Conservation (phyloP, 176 grass and related monocot genomes). For the Zoysia japonica region DNA sequence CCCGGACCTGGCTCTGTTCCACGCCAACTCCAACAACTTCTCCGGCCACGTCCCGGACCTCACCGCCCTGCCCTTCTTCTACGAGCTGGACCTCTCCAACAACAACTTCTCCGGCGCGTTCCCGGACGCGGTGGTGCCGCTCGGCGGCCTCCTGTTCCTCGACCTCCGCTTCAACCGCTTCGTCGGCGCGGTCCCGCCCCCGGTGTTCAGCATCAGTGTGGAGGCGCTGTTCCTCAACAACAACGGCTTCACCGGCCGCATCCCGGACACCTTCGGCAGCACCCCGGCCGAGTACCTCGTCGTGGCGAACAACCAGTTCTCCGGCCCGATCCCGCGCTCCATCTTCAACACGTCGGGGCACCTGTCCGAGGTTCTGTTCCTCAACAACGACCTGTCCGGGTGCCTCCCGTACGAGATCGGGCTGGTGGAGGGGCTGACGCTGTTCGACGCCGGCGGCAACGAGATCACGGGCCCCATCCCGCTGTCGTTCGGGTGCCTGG, state of each 20-base stretch:
- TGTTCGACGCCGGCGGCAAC: constrained; percentile 76
- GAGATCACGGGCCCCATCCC: constrained; percentile 65
- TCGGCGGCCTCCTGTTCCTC: constrained; percentile 58
- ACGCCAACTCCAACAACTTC: constrained; percentile 89
- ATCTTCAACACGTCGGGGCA: constrained; percentile 58
- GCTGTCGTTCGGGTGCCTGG: constrained; percentile 78
- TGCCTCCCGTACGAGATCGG: constrained; percentile 83
- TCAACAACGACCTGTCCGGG: constrained; percentile 72
- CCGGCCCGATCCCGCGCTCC: constrained; percentile 50
- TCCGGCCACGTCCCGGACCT: constrained; percentile 53
- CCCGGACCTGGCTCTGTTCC: constrained; percentile 78
- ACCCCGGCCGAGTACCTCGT: constrained; percentile 63
- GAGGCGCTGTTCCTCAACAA: constrained; percentile 88
- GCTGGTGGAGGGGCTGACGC: constrained; percentile 43
- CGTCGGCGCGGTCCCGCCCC: constrained; percentile 42
- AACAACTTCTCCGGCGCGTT: constrained; percentile 59
- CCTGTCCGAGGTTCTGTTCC: constrained; percentile 75
- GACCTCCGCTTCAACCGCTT: constrained; percentile 81
- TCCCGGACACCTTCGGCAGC: constrained; percentile 59
- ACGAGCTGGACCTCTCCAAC: constrained; percentile 88
- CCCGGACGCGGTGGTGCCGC: constrained; percentile 48
- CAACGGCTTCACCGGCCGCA: constrained; percentile 52
- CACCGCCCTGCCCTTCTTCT: constrained; percentile 48
- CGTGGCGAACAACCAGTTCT: constrained; percentile 82
- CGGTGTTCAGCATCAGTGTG: constrained; percentile 46